These are phyloP conservation scores for Schwanniomyces vanrijiae DNA, from an alignment of 805 yeast species.

Conservation along the genomic window DNA sequence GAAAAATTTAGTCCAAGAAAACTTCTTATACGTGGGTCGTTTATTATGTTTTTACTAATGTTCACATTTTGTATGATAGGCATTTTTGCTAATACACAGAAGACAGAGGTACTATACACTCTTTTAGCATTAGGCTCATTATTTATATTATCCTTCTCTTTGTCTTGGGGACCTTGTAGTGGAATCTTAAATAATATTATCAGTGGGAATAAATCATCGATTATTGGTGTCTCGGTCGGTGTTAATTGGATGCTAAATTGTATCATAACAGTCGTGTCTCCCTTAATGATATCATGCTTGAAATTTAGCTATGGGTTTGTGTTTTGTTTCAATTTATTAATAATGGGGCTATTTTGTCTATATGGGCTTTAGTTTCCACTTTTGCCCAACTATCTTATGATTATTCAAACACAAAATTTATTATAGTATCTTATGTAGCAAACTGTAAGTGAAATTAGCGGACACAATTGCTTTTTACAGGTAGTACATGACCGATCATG, in stretches of 20 bases:
- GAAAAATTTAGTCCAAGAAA: constrained; percentile 8
- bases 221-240: constrained; percentile 17
- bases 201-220: constrained; percentile 19
- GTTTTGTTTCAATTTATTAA: constrained; percentile 14
- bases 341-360: constrained; percentile 15
- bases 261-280: constrained; percentile 20
- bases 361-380: neutral
- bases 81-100: neutral
- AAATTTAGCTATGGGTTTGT: constrained; percentile 19
- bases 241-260: constrained; percentile 23
- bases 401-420: neutral
- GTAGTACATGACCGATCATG: neutral
- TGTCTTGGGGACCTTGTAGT: constrained; percentile 34
- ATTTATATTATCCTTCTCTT: constrained; percentile 21
- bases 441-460: no score
- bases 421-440: neutral
- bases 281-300: constrained; percentile 15
- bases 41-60: constrained; percentile 15
- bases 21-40: constrained; percentile 13
- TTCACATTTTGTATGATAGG: constrained; percentile 13
- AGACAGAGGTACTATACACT: constrained; percentile 3
- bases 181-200: constrained; percentile 22
- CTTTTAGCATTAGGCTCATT: constrained; percentile 16
- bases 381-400: neutral
- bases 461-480: neutral